Percentiles rank a stretch among this genome's conserved stretches.
phyloP scores from a whole-genome alignment of 179 eudicot genomes.

The Spergularia azorica region DNA sequence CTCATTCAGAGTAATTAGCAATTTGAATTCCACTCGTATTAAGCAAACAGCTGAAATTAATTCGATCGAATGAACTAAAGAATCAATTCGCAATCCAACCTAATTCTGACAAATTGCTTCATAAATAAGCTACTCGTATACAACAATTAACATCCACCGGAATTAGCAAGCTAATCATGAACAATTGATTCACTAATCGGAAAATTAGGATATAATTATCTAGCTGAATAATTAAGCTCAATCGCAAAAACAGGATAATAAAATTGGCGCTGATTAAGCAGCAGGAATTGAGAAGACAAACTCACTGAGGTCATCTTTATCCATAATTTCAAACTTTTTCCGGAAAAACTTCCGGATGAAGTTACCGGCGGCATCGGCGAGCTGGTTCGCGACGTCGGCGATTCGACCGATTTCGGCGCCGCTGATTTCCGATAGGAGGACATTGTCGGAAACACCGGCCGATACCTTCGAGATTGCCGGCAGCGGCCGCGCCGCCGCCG shows the following conservation, averaged over 20 bases:
- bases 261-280: not conserved
- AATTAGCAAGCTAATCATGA: not conserved
- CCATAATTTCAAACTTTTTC: conserved; percentile 64
- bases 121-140: too few species aligned
- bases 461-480: conserved; percentile 17
- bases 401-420: conserved; percentile 51
- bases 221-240: not conserved
- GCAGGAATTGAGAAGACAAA: not conserved
- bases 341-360: conserved; percentile 81
- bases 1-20: too few species aligned
- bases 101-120: too few species aligned
- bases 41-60: too few species aligned
- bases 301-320: conserved; percentile 79
- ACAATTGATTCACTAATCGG: not conserved
- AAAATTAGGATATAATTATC: not conserved
- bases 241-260: not conserved
- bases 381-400: conserved; percentile 48
- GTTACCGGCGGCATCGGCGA: conserved; percentile 86
- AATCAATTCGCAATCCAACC: too few species aligned
- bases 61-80: too few species aligned
- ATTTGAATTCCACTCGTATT: too few species aligned
- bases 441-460: not conserved
- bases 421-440: conserved; percentile 15
- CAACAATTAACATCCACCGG: not conserved
- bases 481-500: conserved; percentile 23